Evolutionary conservation across 306 rosid genomes (phyloP), one percentile per base, ranked within the genome.

Genomic region (Aeschynomene evenia): DNA sequence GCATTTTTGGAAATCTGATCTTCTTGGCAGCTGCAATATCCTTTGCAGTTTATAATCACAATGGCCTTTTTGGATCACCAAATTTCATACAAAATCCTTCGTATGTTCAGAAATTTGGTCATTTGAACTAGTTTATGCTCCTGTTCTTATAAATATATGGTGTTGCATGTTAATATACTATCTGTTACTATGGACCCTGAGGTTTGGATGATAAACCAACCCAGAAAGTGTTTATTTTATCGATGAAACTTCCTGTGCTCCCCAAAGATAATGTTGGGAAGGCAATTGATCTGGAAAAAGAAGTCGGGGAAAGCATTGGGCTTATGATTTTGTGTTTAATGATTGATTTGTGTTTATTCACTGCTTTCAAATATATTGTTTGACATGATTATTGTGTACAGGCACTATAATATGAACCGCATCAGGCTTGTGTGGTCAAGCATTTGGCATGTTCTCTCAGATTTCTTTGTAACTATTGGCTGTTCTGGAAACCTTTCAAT

Each of bases 381-480:
- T 84, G 80, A 80, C 77, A 13, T 76, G 15, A 10, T 67, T 72
- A 16, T 50, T 75, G 67, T 55, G 56, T 63, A 54, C 96, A 95
- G 99, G 95, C 97, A 95, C 81, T 95, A 88, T 70, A 95, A 95
- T 78, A 95, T 95, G 99, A 95, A 91, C 76, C 96, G 99, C 63
- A 95, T 95, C 80, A 89, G 99, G 88, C 97, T 95, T 78, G 99
- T 95, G 62, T 95, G 99, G 99, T 95, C 99, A 52, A 95, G 96
- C 85, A 87, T 95, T 78, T 95, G 99, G 99, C 84, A 87, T 63
- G 99, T 95, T 81, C 97, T 95, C 66, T 91, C 99, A 70, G 91
- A 95, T 86, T 95, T 91, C 95, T 95, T 95, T 71, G 99, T 95
- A 72, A 80, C 88, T 61, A 95, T 95, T 83, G 99, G 99, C 66